Evolutionary conservation across 176 grass and related monocot species (phyloP).

Genomic region (Poa annua): DNA sequence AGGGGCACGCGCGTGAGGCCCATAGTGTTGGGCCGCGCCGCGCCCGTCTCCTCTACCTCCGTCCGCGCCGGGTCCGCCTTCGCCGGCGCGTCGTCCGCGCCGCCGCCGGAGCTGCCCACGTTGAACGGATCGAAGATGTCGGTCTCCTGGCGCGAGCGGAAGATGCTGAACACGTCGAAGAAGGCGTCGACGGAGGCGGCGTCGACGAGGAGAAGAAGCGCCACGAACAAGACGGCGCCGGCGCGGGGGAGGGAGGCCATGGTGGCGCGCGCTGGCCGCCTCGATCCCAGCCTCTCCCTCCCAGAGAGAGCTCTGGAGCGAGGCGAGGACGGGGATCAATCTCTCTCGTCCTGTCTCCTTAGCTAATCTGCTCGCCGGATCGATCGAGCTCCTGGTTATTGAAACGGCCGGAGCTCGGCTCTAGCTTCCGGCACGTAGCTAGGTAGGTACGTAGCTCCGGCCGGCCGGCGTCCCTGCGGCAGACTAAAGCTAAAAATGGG

Average conservation of each 20-base stretch:
- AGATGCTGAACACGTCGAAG: conserved; percentile 53
- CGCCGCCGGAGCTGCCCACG: not conserved
- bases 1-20: conserved; percentile 39
- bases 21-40: conserved; percentile 39
- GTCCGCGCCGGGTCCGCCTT: not conserved
- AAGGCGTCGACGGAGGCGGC: conserved; percentile 40
- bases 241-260: conserved; percentile 44
- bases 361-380: too few relatives aligned
- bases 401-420: not conserved
- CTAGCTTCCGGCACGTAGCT: not conserved
- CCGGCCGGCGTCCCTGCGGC: not conserved
- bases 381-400: not conserved
- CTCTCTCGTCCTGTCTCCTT: too few relatives aligned
- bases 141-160: conserved; percentile 15
- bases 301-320: too few relatives aligned
- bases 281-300: conserved; percentile 10
- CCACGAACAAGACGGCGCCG: conserved; percentile 11
- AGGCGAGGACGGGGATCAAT: too few relatives aligned
- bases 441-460: not conserved
- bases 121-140: conserved; percentile 47
- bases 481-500: conserved; percentile 25
- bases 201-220: conserved; percentile 31
- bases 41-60: conserved; percentile 49
- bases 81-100: conserved; percentile 1
- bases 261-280: conserved; percentile 16